Conservation (phyloP, 495 filamentous ascomycete genomes). For the Trichoderma erinaceum region DNA sequence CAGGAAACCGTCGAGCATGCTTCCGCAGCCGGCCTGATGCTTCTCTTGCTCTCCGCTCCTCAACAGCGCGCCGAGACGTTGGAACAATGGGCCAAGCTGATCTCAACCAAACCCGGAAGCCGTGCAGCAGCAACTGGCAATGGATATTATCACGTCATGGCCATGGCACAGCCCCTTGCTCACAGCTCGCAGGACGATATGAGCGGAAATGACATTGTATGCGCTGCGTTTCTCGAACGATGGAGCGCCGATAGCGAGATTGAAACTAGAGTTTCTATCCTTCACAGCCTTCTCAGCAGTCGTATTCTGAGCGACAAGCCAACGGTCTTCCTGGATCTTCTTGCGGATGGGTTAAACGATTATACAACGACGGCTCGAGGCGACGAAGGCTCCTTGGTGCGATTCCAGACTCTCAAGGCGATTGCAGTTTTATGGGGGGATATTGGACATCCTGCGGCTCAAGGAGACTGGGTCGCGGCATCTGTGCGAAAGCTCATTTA, state of each 20-base stretch:
- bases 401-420: constrained; percentile 68
- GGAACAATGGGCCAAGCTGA: constrained; percentile 32
- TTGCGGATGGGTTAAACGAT: constrained; percentile 62
- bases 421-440: constrained; percentile 40
- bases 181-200: neutral
- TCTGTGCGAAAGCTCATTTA: constrained; percentile 31
- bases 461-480: constrained; percentile 11
- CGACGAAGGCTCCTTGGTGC: constrained; percentile 79
- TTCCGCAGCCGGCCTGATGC: constrained; percentile 36
- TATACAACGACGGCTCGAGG: constrained; percentile 83
- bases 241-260: constrained; percentile 43
- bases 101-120: constrained; percentile 26
- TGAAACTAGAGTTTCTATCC: constrained; percentile 53
- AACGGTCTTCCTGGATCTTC: constrained; percentile 32
- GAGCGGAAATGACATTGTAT: constrained; percentile 20
- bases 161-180: constrained; percentile 30
- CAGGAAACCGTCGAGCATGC: constrained; percentile 36
- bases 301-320: constrained; percentile 31
- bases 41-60: constrained; percentile 31
- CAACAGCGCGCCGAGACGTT: constrained; percentile 30
- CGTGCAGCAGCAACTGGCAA: constrained; percentile 27
- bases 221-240: constrained; percentile 30
- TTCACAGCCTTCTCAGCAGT: constrained; percentile 51
- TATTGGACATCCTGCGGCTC: constrained; percentile 18
- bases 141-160: constrained; percentile 41